Evolutionary conservation across 192 early-diverging fungal genomes (phyloP), one percentile per base, ranked within the genome.

Genomic region (Glomus cerebriforme): DNA sequence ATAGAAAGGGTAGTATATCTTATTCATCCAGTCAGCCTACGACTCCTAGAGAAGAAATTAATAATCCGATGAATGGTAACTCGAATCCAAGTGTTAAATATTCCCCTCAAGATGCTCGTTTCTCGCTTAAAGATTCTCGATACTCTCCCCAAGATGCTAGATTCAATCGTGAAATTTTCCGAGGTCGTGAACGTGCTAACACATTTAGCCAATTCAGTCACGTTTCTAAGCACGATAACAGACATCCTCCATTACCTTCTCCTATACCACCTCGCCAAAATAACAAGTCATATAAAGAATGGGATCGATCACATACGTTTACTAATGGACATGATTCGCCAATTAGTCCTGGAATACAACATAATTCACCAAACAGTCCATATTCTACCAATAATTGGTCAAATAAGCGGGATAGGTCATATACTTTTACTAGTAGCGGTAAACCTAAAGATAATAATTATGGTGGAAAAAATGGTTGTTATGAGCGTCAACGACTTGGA

Each of bases 51-150:
- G 15, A 35, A 26, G 75, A 77, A 54, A 54, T 54, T 68, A 35
- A 37, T 39, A 68, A 68, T n/a, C 19, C 31, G n/a, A 68, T 37
- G 29, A 47, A 8, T 34, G 32, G 39, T 67, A 37, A 60, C 7
- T 49, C 26, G 24, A 2, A 64, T 29, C 63, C 68, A 59, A 31
- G 59, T 59, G 35, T 26, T 58, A 66, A 43, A 58, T 78, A 69
- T 68, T 58, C 77, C 22, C 77, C 77, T 9, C 77, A 78, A 59
- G 77, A 68, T n/a, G 77, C 47, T 0, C 73, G 73, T n/a, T 75
- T 62, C 35, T 35, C 31, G 5, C 27, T 63, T 59, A 8, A 58
- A 19, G 73, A 60, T 26, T n/a, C 13, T 58, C 27, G 63, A 31
- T 31, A 67, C 35, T 45, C 54, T 12, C 24, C 45, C n/a, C 74